Conservation (phyloP, 2,329 filamentous ascomycete genomes). For the Leptographium lundbergii region DNA sequence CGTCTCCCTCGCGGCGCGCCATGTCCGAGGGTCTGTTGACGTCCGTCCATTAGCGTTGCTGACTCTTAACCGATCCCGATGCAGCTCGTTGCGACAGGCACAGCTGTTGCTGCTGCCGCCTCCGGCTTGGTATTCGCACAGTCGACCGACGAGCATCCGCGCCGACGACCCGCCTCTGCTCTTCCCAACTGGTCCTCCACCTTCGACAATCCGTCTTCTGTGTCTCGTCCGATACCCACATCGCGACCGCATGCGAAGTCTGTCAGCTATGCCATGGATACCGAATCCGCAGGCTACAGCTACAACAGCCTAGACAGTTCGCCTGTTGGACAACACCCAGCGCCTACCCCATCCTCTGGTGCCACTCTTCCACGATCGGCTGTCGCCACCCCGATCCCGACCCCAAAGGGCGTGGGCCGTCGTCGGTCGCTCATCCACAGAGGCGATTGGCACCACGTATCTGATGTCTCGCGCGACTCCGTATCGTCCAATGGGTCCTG, state of each 20-base stretch:
- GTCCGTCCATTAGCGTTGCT: neutral
- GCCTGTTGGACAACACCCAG: slow-evolving; percentile 12
- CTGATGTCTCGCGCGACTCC: slow-evolving; percentile 41
- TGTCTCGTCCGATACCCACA: slow-evolving; percentile 14
- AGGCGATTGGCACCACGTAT: slow-evolving; percentile 24
- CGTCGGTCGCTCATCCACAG: slow-evolving; percentile 30
- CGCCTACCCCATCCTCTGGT: slow-evolving; percentile 17
- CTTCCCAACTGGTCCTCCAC: neutral
- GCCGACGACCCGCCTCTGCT: slow-evolving; percentile 13
- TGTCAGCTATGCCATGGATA: slow-evolving; percentile 18
- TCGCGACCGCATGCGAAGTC: slow-evolving; percentile 33
- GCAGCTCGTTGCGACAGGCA: slow-evolving; percentile 49
- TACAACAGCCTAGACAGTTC: slow-evolving; percentile 5
- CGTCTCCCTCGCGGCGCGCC: neutral
- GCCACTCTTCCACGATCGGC: slow-evolving; percentile 17
- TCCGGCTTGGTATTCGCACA: slow-evolving; percentile 48
- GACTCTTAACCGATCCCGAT: neutral
- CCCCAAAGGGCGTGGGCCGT: slow-evolving; percentile 25
- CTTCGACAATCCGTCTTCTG: neutral
- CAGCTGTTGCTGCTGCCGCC: slow-evolving; percentile 47
- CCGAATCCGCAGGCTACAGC: slow-evolving; percentile 13
- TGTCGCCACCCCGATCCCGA: slow-evolving; percentile 26
- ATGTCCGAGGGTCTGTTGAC: too few relatives aligned
- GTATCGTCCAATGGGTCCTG: slow-evolving; percentile 54
- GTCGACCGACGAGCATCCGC: slow-evolving; percentile 27